Evolutionary conservation across 2,329 filamentous ascomycete genomes (phyloP).

Genomic region (Alternaria triticina): DNA sequence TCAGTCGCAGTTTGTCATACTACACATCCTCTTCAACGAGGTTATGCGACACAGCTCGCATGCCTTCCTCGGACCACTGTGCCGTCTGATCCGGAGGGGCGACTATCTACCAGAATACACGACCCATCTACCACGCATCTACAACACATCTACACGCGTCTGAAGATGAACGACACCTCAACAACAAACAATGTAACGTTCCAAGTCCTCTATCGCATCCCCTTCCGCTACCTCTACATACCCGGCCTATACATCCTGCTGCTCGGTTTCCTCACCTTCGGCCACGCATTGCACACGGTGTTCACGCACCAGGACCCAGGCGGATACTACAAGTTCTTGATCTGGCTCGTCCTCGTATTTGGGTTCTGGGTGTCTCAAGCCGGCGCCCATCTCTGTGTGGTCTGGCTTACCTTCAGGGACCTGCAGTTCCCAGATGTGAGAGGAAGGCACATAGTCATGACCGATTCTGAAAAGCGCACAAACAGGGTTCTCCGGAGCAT

Average conservation of each 20-base stretch:
- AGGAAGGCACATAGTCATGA: neutral
- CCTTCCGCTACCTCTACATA: neutral
- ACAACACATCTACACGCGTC: neutral
- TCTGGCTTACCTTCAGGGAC: neutral
- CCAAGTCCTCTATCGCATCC: neutral
- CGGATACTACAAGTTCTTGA: neutral
- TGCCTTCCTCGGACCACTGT: neutral
- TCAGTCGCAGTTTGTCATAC: neutral
- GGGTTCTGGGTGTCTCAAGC: neutral
- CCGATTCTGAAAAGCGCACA: neutral
- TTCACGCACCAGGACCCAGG: neutral
- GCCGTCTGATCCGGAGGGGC: neutral
- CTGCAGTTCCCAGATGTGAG: neutral
- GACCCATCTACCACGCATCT: neutral
- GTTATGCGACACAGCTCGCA: neutral
- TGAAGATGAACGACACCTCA: neutral
- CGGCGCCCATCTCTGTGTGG: neutral
- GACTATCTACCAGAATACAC: neutral
- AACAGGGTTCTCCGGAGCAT: neutral
- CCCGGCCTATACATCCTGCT: neutral
- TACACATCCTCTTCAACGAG: accelerated
- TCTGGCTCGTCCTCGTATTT: neutral
- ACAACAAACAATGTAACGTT: neutral
- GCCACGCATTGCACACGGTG: neutral
- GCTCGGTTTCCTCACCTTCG: neutral